These are phyloP conservation scores for Podochytrium sp. DNA, from an alignment of 192 early-diverging fungal genomes.

Conservation along the genomic window DNA sequence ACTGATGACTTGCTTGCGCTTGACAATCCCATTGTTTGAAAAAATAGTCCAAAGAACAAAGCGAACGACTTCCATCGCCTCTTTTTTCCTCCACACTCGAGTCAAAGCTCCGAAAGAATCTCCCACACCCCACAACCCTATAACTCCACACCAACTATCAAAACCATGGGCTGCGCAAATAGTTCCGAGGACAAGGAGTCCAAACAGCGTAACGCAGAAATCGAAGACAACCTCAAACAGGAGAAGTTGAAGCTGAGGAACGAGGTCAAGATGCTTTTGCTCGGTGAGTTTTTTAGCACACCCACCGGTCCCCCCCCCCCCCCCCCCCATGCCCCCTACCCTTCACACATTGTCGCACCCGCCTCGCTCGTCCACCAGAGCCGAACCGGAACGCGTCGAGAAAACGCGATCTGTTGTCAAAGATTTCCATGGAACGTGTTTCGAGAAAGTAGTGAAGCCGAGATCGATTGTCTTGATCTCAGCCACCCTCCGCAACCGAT, in stretches of 20 bases:
- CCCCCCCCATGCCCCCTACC: not conserved
- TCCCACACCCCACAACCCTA: too few relatives aligned
- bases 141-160: not conserved
- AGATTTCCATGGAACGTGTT: too few relatives aligned
- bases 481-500: too few relatives aligned
- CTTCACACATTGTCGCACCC: not conserved
- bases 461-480: too few relatives aligned
- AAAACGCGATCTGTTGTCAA: too few relatives aligned
- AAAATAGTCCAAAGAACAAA: too few relatives aligned
- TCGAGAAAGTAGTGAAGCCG: too few relatives aligned
- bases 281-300: constrained; percentile 52
- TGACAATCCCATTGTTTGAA: too few relatives aligned
- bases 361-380: not conserved
- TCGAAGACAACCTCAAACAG: constrained; percentile 83
- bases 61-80: too few relatives aligned
- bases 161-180: constrained; percentile 86
- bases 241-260: constrained; percentile 82
- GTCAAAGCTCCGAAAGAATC: too few relatives aligned
- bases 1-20: too few relatives aligned
- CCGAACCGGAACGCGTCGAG: not conserved
- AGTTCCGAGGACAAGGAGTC: constrained; percentile 86
- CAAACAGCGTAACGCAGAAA: constrained; percentile 85
- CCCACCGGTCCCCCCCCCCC: not conserved
- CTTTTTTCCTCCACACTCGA: too few relatives aligned
- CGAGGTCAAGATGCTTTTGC: constrained; percentile 95